Conservation (phyloP, 2,329 filamentous ascomycete species). For the Podosphaera xanthii region DNA sequence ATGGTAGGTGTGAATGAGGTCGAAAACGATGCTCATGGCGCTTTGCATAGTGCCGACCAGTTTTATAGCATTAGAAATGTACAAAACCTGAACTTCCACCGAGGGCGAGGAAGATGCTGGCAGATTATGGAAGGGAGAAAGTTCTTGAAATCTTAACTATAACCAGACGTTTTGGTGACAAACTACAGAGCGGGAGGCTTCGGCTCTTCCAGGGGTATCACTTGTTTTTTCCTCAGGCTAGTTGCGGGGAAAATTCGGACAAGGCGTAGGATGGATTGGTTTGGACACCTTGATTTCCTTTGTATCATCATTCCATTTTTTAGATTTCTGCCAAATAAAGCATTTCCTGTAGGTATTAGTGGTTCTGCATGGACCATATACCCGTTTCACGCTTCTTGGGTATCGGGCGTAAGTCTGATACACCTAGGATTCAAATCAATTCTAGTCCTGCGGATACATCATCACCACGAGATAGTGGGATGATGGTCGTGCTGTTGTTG, state of each 20-base stretch:
- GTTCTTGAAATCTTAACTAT: neutral
- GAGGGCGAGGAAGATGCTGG: neutral
- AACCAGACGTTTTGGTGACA: neutral
- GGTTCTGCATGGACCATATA: neutral
- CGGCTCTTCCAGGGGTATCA: neutral
- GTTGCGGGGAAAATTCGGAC: neutral
- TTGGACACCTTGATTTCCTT: neutral
- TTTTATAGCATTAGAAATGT: neutral
- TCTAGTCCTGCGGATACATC: neutral
- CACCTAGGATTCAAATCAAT: neutral
- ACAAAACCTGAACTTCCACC: neutral
- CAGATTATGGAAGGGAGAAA: neutral
- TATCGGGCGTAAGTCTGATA: neutral
- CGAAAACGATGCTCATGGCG: neutral
- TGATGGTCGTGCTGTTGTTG: too few species aligned
- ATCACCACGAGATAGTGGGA: too few species aligned
- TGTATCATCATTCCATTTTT: neutral
- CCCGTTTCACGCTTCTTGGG: neutral
- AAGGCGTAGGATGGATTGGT: neutral
- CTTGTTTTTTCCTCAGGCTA: neutral
- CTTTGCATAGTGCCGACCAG: neutral
- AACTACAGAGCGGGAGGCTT: neutral
- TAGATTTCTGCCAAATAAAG: neutral
- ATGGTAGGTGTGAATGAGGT: neutral
- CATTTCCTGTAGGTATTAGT: neutral